A percentile compares a stretch with the other conserved stretches of the same genome.
Conservation (phyloP, 257 asterid genomes). For the Forsythia suspensa region DNA sequence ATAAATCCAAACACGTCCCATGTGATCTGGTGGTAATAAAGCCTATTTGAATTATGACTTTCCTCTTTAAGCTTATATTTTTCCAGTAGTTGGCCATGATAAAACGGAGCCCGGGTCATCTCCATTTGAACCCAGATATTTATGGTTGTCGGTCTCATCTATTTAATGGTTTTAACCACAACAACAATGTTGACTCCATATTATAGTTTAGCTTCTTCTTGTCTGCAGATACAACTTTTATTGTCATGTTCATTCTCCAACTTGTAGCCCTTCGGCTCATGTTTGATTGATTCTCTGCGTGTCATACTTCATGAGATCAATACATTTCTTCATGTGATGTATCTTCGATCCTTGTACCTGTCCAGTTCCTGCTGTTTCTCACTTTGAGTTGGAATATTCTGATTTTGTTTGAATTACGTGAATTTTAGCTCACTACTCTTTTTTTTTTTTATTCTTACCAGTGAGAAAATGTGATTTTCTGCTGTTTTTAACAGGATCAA, state of each 20-base stretch:
- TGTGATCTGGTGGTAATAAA: not conserved
- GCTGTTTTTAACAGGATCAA: slow-evolving; percentile 44
- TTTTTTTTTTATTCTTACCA: not conserved
- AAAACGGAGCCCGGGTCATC: not conserved
- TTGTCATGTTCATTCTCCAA: not conserved
- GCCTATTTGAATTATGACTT: not conserved
- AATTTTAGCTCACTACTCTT: not conserved
- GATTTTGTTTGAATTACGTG: not conserved
- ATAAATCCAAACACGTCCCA: not conserved
- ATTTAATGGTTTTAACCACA: not conserved
- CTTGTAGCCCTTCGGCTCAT: not conserved
- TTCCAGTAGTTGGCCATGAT: not conserved
- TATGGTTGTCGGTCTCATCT: not conserved
- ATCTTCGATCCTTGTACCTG: not conserved
- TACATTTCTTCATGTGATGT: not conserved
- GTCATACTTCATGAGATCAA: not conserved
- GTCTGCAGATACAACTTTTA: not conserved
- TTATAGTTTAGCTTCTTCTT: not conserved
- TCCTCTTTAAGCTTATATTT: not conserved
- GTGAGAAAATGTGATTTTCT: slow-evolving; percentile 2
- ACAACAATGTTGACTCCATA: not conserved
- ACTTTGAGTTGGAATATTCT: not conserved
- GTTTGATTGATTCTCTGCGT: not conserved
- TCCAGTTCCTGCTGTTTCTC: not conserved
- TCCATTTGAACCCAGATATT: not conserved